Base-by-base conservation (phyloP, 192 early-diverging fungal genomes). In the Coemansia reversa region DNA sequence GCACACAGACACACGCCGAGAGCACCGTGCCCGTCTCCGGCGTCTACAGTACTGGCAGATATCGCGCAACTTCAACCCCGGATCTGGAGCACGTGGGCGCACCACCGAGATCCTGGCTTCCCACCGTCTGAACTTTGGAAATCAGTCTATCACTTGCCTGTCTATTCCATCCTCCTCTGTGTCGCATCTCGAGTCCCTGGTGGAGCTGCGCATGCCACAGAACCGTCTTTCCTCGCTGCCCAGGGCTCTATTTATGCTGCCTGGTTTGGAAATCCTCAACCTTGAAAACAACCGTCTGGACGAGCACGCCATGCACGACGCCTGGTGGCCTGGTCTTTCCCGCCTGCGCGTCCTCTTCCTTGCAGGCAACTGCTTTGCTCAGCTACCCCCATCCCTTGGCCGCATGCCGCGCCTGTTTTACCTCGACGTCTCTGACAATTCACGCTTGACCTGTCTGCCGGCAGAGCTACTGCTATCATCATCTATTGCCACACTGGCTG, bases 191-290 rank as follows among this genome's bases (percentile, higher is more conserved):
- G 27, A 16, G 8, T 45, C 52, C 3, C 62, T 80, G 23, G 72
- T 75, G 4, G 77, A 80, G 49, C 67, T 80, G 5, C 77, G 77
- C 19, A 64, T 80, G 45, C 72, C 77, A 20, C 68, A 70, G 30
- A 81, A 81, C 74, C 72, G 73, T 16, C 69, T 81, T 33, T 52
- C 27, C 1, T 20, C 9, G 22, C 48, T 81, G 60, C 79, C 79
- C 0, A 19, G 23, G 6, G 42, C 74, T 12, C 60, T 81, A 52
- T 81, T 81, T 16, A 35, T 59, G 60, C 49, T 81, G 29, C 28
- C 54, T 11, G 67, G 68, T 51, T 66, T 81, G 53, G 79, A 81
- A 64, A 73, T 70, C 24, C 64, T 81, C 4, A 76, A 81, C 57
- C 27, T 81, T 45, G 73, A 75, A 24, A 60, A 57, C 55, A 81